Conservation (phyloP, 371 early-diverging fungal genomes). For the Umbelopsis sp. region DNA sequence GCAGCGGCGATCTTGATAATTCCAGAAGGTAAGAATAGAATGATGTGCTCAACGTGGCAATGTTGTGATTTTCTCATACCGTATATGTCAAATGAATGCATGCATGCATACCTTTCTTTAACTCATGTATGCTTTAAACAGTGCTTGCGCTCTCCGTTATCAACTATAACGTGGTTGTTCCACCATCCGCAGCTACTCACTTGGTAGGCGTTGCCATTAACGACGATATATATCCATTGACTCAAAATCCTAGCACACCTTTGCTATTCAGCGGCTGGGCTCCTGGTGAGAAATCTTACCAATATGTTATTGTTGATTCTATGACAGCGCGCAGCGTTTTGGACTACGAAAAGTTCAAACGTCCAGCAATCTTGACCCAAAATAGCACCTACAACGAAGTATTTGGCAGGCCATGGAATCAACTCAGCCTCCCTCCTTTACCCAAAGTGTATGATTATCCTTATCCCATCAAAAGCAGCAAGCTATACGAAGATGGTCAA, state of each 20-base stretch:
- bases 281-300: conserved; percentile 27
- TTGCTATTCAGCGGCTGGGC: conserved; percentile 28
- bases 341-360: conserved; percentile 34
- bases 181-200: conserved; percentile 10
- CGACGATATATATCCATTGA: conserved; percentile 29
- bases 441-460: conserved; percentile 28
- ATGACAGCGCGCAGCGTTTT: conserved; percentile 14
- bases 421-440: conserved; percentile 25
- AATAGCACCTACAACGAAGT: conserved; percentile 31
- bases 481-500: conserved; percentile 33
- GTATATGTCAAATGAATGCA: background rate
- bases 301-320: conserved; percentile 32
- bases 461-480: conserved; percentile 16
- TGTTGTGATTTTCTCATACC: background rate
- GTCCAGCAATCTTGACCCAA: conserved; percentile 32
- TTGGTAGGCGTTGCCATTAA: conserved; percentile 33
- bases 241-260: conserved; percentile 22
- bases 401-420: conserved; percentile 40
- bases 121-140: background rate
- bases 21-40: background rate
- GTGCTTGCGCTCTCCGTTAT: conserved; percentile 3
- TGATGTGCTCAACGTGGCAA: background rate
- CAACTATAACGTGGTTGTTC: conserved; percentile 31
- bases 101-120: background rate
- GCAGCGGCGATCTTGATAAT: background rate